Evolutionary conservation across 805 yeast genomes (phyloP), one percentile per base, ranked within the genome.

Genomic region (Debaryomyces tyrocola): DNA sequence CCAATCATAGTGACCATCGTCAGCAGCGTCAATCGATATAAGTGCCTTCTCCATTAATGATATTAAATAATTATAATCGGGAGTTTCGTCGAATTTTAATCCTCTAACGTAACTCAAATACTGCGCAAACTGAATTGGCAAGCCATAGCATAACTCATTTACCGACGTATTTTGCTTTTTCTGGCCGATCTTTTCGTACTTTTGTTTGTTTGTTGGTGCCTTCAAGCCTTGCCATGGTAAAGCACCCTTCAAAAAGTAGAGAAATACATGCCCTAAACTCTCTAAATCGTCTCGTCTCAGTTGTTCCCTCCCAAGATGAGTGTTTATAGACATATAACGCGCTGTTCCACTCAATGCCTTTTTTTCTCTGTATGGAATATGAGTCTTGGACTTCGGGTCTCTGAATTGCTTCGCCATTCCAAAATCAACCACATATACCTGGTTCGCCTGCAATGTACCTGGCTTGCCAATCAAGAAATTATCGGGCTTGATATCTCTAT

Each of bases 381-480:
- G 99, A 62, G 85, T 87, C 62, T 90, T 90, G 10, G 98, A 86
- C 67, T 89, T 87, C 44, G 98, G 97, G 71, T 94, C 99, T 63
- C 98, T 83, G 70, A 91, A 94, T 62, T 89, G 95, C 69, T 94
- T 94, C 27, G 98, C 98, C 98, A 94, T 94, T 53, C 99, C 99
- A 64, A 94, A 94, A 70, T 94, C 99, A 45, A 94, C 96, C 52
- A 94, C 77, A 69, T 89, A 90, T 43, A 94, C 88, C 47, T 79
- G 78, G 63, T 91, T 90, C 47, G 91, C 96, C 57, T 88, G 87
- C 12, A 87, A 82, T 36, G 90, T 78, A 37, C 85, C 87, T 10
- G 94, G 95, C 60, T 90, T 82, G 14, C 98, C 98, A 59, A 94
- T 89, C 54, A 94, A 76, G 58, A 94, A 94, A 72, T 94, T 94